Evolutionary conservation across 805 yeast genomes (phyloP), one percentile per base, ranked within the genome.

Genomic region (Ogataea ramenticola): DNA sequence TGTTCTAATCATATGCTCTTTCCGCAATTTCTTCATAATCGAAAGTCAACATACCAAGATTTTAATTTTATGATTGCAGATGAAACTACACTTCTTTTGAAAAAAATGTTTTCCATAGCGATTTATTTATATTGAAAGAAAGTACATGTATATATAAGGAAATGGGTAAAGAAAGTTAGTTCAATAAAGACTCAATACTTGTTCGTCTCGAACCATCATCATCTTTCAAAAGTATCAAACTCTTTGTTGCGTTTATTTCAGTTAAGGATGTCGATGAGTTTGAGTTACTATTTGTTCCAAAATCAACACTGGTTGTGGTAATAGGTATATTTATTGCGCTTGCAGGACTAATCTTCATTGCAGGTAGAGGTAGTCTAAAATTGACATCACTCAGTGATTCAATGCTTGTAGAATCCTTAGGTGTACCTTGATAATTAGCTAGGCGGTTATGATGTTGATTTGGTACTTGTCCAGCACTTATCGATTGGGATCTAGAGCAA

Each of bases 181-280:
- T 52, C 19, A 52, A 39, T 29, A 52, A 39, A 44, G 50, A 50
- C 22, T 45, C 53, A 33, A 52, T 52, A 32, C 51, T 52, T 19
- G 54, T 46, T 30, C 51, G 10, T 15, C 37, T 17, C 9, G 35
- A 6, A 17, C 37, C 24, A 9, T 17, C 45, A 17, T 21, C 21
- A 22, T 43, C 40, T 38, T 54, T 55, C 32, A 55, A 29, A 36
- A 52, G 40, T 39, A 55, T 26, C 27, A 54, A 43, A n/a, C 49
- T 45, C 34, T 48, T 50, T 1, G 56, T 47, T 10, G 56, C 56
- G 4, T 50, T 46, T 11, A 42, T 36, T 7, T 45, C 45, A 1
- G 43, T 48, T 2, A 35, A 15, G 12, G 20, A 27, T 15, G 37
- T 45, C 3, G 42, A 33, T 43, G 27, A 33, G n/a, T 35, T 29